Evolutionary conservation across 2,329 filamentous ascomycete genomes (phyloP).

Genomic region (Coniochaeta sp.): DNA sequence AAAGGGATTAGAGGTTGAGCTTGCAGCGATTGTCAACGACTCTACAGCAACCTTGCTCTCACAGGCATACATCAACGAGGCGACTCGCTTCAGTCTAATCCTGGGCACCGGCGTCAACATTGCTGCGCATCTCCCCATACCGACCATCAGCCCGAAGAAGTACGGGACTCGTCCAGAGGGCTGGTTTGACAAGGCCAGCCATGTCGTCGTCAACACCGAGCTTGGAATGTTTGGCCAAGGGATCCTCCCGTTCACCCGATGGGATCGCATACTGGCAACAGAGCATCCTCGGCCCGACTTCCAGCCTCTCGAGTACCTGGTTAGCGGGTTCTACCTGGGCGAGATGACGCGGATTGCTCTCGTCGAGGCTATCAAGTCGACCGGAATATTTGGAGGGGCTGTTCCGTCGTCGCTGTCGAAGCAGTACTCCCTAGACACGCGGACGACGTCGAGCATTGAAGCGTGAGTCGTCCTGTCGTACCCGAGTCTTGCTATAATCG

Average conservation of each 20-base stretch:
- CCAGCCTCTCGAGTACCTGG: constrained; percentile 55
- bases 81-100: constrained; percentile 57
- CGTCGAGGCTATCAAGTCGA: constrained; percentile 48
- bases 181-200: constrained; percentile 52
- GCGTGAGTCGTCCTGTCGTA: constrained; percentile 33
- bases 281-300: constrained; percentile 50
- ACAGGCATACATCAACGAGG: constrained; percentile 50
- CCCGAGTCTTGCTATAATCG: neutral
- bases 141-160: constrained; percentile 45
- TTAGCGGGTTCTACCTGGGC: constrained; percentile 60
- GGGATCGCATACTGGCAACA: constrained; percentile 48
- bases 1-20: constrained; percentile 43
- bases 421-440: constrained; percentile 53
- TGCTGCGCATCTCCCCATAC: constrained; percentile 55
- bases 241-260: constrained; percentile 52
- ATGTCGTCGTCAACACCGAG: constrained; percentile 62
- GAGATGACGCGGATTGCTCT: constrained; percentile 54
- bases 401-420: constrained; percentile 44
- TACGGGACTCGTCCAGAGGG: constrained; percentile 45
- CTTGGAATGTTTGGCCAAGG: constrained; percentile 58
- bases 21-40: constrained; percentile 60
- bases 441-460: constrained; percentile 51
- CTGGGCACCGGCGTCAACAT: constrained; percentile 62
- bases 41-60: constrained; percentile 60
- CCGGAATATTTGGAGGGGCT: constrained; percentile 47